Base-by-base conservation (phyloP, 2,329 filamentous ascomycete genomes). In the Aspergillus pseudonomiae region DNA sequence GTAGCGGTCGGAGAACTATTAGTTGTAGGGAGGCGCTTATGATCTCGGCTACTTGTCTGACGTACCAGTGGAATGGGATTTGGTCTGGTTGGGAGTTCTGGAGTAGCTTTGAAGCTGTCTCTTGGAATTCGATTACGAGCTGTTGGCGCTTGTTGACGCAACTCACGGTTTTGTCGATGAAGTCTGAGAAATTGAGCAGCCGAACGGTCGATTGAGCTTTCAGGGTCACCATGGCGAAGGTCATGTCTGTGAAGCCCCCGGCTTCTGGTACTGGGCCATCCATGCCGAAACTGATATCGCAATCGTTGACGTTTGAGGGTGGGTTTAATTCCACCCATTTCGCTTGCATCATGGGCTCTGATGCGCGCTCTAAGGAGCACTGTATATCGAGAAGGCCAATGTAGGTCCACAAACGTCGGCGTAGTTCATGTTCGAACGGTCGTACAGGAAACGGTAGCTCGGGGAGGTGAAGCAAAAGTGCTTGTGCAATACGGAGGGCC, bases 331-430 rank as follows among this genome's bases (percentile, higher is more conserved):
- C 59, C 14, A 76, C 56, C 73, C 74, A 77, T 16, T 57, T 65
- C 6, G 69, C 67, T 61, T 70, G 71, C 67, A 77, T 75, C 71
- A 77, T 76, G n/a, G 72, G 73, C 43, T 75, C 75, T 12, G 73
- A 74, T 32, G 73, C 74, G 16, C 73, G 65, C 55, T 76, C 73
- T 9, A 73, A 65, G 1, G 72, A 71, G 6, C 72, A 71, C 59
- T 73, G 65, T 2, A 76, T 32, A 55, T 76, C 74, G 9, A 77
- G 70, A 39, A 74, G 54, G 1, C 72, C 71, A 26, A 76, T 77
- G 3, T 59, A 65, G 36, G 68, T 66, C 73, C 74, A 76, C n/a
- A 73, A 59, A n/a, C 73, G 73, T 19, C 68, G 65, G 21, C 74
- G 74, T 62, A 77, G 70, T 45, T 77, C 68, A 24, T 67, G 65